These are phyloP conservation scores for Lodderomyces oxycetoniae DNA, from an alignment of 1,139 yeast species.

Conservation along the genomic window DNA sequence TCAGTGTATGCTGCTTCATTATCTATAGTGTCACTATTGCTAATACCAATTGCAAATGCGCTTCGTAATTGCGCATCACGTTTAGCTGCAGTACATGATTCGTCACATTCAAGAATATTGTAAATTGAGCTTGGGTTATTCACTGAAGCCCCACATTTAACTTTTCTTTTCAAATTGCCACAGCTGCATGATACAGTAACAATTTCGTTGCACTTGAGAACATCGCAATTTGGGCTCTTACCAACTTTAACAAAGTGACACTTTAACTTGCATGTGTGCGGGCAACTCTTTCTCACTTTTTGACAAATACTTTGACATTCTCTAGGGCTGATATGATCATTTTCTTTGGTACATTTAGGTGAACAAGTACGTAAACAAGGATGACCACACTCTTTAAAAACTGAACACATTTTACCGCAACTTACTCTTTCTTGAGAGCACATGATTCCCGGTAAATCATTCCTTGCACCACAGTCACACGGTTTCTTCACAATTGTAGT, in stretches of 20 bases:
- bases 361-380: conserved; percentile 60
- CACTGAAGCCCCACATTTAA: conserved; percentile 52
- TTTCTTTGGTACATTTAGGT: conserved; percentile 29
- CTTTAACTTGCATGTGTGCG: conserved; percentile 55
- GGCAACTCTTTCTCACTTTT: conserved; percentile 48
- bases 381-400: conserved; percentile 63
- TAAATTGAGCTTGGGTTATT: conserved; percentile 27
- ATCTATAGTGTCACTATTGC: conserved; percentile 7
- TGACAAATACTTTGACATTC: conserved; percentile 56
- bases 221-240: conserved; percentile 35
- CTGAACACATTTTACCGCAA: conserved; percentile 67
- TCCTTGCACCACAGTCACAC: conserved; percentile 68
- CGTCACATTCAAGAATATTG: conserved; percentile 53
- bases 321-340: conserved; percentile 29
- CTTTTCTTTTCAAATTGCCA: conserved; percentile 46
- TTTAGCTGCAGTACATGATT: conserved; percentile 57
- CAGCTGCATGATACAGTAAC: conserved; percentile 59
- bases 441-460: conserved; percentile 55
- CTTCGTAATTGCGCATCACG: conserved; percentile 60
- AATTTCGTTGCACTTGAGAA: conserved; percentile 39
- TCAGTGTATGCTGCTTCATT: conserved; percentile 35
- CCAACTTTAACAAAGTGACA: conserved; percentile 59
- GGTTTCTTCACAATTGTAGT: conserved; percentile 56
- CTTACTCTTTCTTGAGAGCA: conserved; percentile 69
- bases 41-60: conserved; percentile 43